Conservation (phyloP, 2,329 filamentous ascomycete genomes). For the Aspergillus novoparasiticus region DNA sequence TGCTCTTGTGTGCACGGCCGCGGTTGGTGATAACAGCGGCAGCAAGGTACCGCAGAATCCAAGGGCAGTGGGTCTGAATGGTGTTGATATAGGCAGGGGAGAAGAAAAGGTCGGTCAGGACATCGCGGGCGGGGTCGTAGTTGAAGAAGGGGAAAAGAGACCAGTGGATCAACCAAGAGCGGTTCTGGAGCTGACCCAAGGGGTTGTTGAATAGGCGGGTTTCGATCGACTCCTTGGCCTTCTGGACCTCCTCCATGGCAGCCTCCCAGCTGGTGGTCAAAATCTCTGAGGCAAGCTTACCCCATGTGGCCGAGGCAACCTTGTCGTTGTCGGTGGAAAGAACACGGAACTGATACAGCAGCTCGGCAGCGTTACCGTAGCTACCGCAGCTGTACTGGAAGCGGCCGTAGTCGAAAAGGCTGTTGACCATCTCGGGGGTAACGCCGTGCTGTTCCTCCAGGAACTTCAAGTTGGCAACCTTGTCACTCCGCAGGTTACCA, state of each 20-base stretch:
- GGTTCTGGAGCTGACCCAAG: constrained; percentile 90
- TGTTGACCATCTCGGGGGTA: constrained; percentile 92
- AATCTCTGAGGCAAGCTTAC: constrained; percentile 95
- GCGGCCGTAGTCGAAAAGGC: constrained; percentile 91
- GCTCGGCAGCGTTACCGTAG: constrained; percentile 85
- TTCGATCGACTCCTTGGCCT: constrained; percentile 90
- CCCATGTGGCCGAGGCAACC: constrained; percentile 93
- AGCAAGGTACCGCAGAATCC: constrained; percentile 91
- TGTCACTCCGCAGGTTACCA: constrained; percentile 88
- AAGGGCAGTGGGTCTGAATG: constrained; percentile 96
- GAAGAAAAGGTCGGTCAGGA: constrained; percentile 94
- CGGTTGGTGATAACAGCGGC: constrained; percentile 95
- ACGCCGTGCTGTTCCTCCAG: constrained; percentile 96
- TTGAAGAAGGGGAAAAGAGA: constrained; percentile 99
- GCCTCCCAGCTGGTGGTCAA: constrained; percentile 93
- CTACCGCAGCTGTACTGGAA: constrained; percentile 98
- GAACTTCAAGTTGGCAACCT: constrained; percentile 98
- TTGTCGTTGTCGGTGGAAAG: constrained; percentile 98
- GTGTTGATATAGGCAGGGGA: constrained; percentile 98
- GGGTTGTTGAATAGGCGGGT: constrained; percentile 95
- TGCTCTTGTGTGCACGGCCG: constrained; percentile 74
- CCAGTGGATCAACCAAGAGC: constrained; percentile 98
- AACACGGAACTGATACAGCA: constrained; percentile 97
- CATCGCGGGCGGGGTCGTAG: constrained; percentile 86
- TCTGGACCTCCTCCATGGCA: constrained; percentile 85